These are phyloP conservation scores for Solanum bulbocastanum DNA, from an alignment of 257 asterid species.

Conservation along the genomic window DNA sequence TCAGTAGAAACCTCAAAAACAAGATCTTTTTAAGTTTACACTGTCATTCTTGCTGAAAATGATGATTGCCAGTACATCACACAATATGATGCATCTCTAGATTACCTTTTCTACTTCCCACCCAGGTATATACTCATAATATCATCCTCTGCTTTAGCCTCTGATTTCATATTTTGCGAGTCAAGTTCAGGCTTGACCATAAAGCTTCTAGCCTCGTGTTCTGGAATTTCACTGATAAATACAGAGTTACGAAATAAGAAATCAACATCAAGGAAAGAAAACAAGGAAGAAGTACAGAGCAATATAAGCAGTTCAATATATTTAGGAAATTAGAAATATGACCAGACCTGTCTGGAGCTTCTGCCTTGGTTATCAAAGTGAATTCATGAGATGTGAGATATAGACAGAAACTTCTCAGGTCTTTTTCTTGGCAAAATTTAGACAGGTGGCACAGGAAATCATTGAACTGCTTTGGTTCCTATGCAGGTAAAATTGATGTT, in stretches of 20 bases:
- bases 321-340: neutral
- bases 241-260: neutral
- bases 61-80: neutral
- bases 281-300: neutral
- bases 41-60: neutral
- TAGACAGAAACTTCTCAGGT: conserved; percentile 34
- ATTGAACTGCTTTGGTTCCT: conserved; percentile 88
- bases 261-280: neutral
- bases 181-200: conserved; percentile 36
- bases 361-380: conserved; percentile 55
- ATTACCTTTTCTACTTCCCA: neutral
- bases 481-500: neutral
- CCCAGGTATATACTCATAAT: conserved; percentile 7
- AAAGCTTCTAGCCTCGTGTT: conserved; percentile 45
- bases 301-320: neutral
- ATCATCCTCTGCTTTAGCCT: neutral
- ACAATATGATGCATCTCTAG: neutral
- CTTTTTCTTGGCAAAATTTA: conserved; percentile 46
- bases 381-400: conserved; percentile 35
- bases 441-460: conserved; percentile 48
- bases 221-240: conserved; percentile 48
- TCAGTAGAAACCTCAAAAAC: neutral
- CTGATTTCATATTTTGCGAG: conserved; percentile 9
- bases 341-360: conserved; percentile 74
- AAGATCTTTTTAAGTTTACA: neutral